These are phyloP conservation scores for Spraguea lophii DNA, from an alignment of 371 early-diverging fungal species.

Conservation along the genomic window DNA sequence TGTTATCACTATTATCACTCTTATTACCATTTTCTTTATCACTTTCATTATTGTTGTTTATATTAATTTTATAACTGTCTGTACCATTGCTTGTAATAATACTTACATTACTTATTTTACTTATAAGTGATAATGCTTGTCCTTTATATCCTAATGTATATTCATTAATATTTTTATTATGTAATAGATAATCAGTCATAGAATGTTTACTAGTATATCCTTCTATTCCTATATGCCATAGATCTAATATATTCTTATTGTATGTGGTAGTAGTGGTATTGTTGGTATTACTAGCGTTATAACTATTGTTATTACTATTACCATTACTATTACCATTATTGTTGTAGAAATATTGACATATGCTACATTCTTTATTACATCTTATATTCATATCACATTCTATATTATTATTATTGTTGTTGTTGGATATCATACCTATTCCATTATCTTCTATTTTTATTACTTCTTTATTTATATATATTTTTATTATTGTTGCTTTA, in stretches of 20 bases:
- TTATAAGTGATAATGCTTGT: constrained; percentile 38
- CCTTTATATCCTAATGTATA: constrained; percentile 41
- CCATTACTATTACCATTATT: too few relatives aligned
- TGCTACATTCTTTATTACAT: too few relatives aligned
- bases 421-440: neutral
- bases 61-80: too few relatives aligned
- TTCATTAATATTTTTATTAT: neutral
- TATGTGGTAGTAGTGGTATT: too few relatives aligned
- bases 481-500: constrained; percentile 57
- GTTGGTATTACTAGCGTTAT: too few relatives aligned
- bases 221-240: constrained; percentile 3
- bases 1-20: neutral
- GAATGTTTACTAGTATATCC: constrained; percentile 27
- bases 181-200: constrained; percentile 15
- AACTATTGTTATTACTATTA: too few relatives aligned
- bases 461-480: constrained; percentile 57
- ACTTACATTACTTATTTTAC: constrained; percentile 21
- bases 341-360: too few relatives aligned
- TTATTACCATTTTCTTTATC: too few relatives aligned
- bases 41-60: too few relatives aligned
- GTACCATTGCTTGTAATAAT: constrained; percentile 25
- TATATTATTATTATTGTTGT: too few relatives aligned
- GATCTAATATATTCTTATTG: constrained; percentile 16
- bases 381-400: too few relatives aligned
- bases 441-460: neutral